These are phyloP conservation scores for Blastocystis sp. DNA, from an alignment of 352 stramenopile species.

Conservation along the genomic window DNA sequence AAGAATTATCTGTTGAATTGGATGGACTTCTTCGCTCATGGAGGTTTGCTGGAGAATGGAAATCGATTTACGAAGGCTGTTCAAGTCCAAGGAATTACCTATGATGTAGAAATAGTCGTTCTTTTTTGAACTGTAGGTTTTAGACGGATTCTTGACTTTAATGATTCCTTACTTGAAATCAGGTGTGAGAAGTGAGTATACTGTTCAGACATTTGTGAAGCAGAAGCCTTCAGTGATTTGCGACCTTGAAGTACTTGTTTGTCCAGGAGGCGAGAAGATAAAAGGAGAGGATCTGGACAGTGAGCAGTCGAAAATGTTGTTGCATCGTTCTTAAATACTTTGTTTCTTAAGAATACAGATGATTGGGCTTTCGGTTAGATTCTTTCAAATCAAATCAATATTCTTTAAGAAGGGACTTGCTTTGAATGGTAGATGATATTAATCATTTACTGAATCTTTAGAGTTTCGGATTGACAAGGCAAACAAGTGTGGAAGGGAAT, in stretches of 20 bases:
- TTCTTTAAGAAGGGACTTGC: too few relatives aligned
- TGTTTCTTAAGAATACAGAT: conserved; percentile 18
- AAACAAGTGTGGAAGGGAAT: too few relatives aligned
- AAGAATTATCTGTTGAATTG: conserved; percentile 21
- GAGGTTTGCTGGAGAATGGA: conserved; percentile 38
- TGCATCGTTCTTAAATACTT: neutral
- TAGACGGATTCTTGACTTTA: conserved; percentile 48
- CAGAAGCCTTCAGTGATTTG: conserved; percentile 41
- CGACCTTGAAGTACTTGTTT: conserved; percentile 17
- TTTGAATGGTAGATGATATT: too few relatives aligned
- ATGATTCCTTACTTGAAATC: conserved; percentile 55
- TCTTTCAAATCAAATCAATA: neutral
- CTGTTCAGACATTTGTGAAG: conserved; percentile 44
- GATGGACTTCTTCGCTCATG: conserved; percentile 60
- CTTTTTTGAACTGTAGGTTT: neutral
- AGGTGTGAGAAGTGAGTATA: conserved; percentile 25
- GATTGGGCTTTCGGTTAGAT: neutral
- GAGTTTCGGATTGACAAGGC: too few relatives aligned
- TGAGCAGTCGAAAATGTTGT: neutral
- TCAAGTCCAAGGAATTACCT: conserved; percentile 11
- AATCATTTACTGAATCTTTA: too few relatives aligned
- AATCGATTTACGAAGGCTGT: conserved; percentile 7
- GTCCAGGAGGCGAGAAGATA: neutral
- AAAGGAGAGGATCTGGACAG: neutral
- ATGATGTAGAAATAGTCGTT: neutral